phyloP scores from a whole-genome alignment of 2,329 filamentous ascomycete genomes.

The Beauveria pseudobassiana region DNA sequence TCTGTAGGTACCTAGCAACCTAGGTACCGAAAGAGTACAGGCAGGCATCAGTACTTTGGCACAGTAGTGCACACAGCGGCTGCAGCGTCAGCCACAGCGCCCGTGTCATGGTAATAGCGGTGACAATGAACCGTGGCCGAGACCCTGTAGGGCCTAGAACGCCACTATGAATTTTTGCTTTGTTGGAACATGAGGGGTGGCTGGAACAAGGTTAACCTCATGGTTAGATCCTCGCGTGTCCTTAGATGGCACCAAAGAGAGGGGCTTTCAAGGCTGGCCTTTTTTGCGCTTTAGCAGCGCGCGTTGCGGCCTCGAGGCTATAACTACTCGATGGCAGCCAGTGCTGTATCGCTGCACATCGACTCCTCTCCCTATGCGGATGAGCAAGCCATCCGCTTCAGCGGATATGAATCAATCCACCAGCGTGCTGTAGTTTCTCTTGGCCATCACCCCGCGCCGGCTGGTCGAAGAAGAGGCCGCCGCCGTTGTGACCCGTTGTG shows the following conservation, averaged over 20 bases:
- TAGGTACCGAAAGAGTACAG: too few relatives aligned
- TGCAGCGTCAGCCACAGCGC: not conserved
- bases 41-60: not conserved
- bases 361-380: too few relatives aligned
- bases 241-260: not conserved
- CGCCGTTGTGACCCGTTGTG: not conserved
- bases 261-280: not conserved
- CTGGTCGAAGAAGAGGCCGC: not conserved
- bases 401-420: not conserved
- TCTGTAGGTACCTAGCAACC: too few relatives aligned
- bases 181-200: not conserved
- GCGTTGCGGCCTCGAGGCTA: too few relatives aligned
- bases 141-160: not conserved
- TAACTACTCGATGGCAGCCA: not conserved
- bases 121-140: not conserved
- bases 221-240: conserved; percentile 10
- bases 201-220: conserved; percentile 12
- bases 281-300: too few relatives aligned
- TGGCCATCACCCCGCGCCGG: not conserved
- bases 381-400: not conserved
- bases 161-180: not conserved
- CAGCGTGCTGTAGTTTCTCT: not conserved
- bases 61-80: not conserved
- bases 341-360: not conserved
- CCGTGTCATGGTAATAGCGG: not conserved